These are phyloP conservation scores for Neocallimastix lanati DNA, from an alignment of 192 early-diverging fungal genomes.

Conservation along the genomic window DNA sequence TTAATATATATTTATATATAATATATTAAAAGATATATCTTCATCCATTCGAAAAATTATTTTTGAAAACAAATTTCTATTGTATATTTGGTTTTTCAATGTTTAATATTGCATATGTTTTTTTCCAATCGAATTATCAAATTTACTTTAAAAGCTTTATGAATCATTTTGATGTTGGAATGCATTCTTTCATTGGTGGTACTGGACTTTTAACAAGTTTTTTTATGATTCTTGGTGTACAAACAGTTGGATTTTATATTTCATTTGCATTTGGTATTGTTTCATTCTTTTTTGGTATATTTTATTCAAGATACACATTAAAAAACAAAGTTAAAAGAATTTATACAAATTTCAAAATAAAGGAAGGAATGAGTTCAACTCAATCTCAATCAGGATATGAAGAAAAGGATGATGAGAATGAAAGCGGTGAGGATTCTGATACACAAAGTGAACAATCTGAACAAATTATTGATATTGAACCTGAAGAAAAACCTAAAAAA, in stretches of 20 bases:
- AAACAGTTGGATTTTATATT: background rate
- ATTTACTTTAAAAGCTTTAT: background rate
- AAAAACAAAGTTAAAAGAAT: background rate
- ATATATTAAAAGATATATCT: background rate
- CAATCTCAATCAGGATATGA: background rate
- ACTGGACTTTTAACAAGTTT: background rate
- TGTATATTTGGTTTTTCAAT: background rate
- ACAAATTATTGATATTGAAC: background rate
- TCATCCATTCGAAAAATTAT: background rate
- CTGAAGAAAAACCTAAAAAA: background rate
- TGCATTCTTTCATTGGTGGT: background rate
- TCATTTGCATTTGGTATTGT: background rate
- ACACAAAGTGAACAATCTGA: background rate
- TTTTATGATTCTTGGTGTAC: background rate
- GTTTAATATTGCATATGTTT: background rate
- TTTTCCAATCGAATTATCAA: background rate
- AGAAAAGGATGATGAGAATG: background rate
- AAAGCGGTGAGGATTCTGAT: background rate
- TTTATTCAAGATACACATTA: background rate
- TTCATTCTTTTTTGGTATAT: background rate
- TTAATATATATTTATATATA: too few species aligned
- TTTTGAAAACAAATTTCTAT: background rate
- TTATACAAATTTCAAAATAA: background rate
- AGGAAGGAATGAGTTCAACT: background rate
- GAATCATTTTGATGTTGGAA: background rate